Conservation (phyloP, 345 rosid species). For the Citrus mangshanensis region DNA sequence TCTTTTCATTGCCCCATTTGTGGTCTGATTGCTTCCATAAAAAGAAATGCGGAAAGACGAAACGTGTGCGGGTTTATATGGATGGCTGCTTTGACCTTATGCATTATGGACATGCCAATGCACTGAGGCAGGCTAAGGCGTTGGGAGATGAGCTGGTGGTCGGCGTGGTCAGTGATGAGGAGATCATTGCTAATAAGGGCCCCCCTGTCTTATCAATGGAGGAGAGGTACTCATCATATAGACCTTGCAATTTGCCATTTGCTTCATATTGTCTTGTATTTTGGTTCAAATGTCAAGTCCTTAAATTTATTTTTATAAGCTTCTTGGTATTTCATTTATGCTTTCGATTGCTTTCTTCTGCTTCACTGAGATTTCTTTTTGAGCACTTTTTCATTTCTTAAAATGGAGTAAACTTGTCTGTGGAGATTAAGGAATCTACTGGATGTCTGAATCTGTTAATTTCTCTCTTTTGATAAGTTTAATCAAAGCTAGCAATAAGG, state of each 20-base stretch:
- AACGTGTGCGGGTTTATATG: slow-evolving; percentile 80
- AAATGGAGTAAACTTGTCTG: not conserved
- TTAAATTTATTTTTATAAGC: not conserved
- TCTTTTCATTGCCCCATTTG: slow-evolving; percentile 36
- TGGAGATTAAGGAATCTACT: not conserved
- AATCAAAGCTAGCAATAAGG: not conserved
- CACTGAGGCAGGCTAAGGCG: slow-evolving; percentile 83
- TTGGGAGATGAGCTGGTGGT: slow-evolving; percentile 92
- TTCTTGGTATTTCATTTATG: not conserved
- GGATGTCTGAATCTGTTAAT: not conserved
- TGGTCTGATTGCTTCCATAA: slow-evolving; percentile 43
- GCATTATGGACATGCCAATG: slow-evolving; percentile 98
- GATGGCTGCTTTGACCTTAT: slow-evolving; percentile 98
- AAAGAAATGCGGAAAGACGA: slow-evolving; percentile 43
- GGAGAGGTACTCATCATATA: slow-evolving; percentile 54
- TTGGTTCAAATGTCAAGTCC: slow-evolving; percentile 3
- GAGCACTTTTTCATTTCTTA: not conserved
- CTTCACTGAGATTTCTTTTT: not conserved
- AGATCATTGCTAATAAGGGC: slow-evolving; percentile 87
- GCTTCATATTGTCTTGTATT: not conserved
- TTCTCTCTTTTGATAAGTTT: not conserved
- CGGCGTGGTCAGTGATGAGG: slow-evolving; percentile 90
- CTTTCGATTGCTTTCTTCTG: not conserved
- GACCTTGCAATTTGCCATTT: not conserved
- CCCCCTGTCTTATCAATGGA: slow-evolving; percentile 90